phyloP scores from a whole-genome alignment of 1,284 basidiomycete genomes.

The Wolfiporia cocos region DNA sequence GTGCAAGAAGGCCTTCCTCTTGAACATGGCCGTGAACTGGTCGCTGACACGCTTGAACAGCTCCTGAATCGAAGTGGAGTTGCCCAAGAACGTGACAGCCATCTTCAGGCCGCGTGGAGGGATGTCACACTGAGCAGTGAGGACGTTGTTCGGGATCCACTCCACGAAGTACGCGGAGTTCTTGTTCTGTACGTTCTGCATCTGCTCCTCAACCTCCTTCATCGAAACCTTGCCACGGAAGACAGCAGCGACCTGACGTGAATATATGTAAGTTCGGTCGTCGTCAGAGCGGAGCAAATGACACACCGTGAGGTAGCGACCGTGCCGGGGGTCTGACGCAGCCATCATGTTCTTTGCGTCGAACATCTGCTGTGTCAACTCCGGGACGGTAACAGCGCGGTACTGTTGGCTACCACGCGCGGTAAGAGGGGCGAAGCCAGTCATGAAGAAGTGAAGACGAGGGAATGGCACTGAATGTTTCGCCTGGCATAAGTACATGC shows the following conservation, averaged over 20 bases:
- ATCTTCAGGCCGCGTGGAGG: slow-evolving; percentile 91
- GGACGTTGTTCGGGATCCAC: slow-evolving; percentile 98
- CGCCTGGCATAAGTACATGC: slow-evolving; percentile 3
- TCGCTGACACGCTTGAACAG: slow-evolving; percentile 96
- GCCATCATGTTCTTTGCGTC: slow-evolving; percentile 99
- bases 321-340: slow-evolving; percentile 91
- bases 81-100: slow-evolving; percentile 96
- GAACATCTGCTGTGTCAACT: slow-evolving; percentile 98
- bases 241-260: slow-evolving; percentile 79
- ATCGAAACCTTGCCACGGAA: slow-evolving; percentile 99
- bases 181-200: slow-evolving; percentile 97
- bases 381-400: slow-evolving; percentile 92
- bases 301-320: slow-evolving; percentile 85
- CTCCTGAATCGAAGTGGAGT: slow-evolving; percentile 96
- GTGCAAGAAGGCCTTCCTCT: slow-evolving; percentile 98
- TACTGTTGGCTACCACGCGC: slow-evolving; percentile 91
- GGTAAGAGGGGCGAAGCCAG: slow-evolving; percentile 93
- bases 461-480: slow-evolving; percentile 80
- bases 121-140: slow-evolving; percentile 95
- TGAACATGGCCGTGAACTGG: slow-evolving; percentile 99
- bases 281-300: not conserved
- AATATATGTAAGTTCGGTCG: not conserved
- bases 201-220: slow-evolving; percentile 99
- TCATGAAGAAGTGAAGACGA: slow-evolving; percentile 99
- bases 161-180: slow-evolving; percentile 97